Evolutionary conservation across 1,284 basidiomycete species (phyloP), one percentile per base, ranked within the genome.

Genomic region (Meripilus lineatus): DNA sequence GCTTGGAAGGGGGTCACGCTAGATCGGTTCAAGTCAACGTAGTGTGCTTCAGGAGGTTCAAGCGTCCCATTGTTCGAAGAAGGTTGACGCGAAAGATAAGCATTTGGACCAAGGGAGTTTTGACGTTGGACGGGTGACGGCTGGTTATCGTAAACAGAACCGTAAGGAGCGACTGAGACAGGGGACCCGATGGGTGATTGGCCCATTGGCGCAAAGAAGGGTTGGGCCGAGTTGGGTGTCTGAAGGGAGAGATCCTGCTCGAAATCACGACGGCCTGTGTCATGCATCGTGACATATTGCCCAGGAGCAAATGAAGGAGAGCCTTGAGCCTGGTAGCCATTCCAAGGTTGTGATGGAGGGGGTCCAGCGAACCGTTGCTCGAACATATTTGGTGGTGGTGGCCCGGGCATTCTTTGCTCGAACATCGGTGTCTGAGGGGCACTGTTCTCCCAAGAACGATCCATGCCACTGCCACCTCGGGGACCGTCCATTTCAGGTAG

Each of bases 1-100:
- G 79, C 83, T 57, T 87, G 84, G 71, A 72, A 84, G 0, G 84
- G 83, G 4, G 83, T 77, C 3, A 85, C 75, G 53, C 83, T 84
- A 13, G 79, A 78, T 28, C 84, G 72, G 56, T 62, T 67, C 32
- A 85, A 65, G 53, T 86, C 79, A 17, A 77, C 69, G 47, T 86
- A 84, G 47, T 79, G 72, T 8, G 65, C 56, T 20, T 64, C 59
- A 6, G 43, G 37, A 13, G 39, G 38, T 15, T 34, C 17, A 43
- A 21, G 25, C 21, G 33, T 28, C 40, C 30, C 34, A 40, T 41
- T 1, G 8, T n/a, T n/a, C 28, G n/a, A 10, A 28, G 59, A 60
- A 10, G 54, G 53, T 30, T 58, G 59, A 24, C 54, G 58, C 23
- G 50, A 52, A 38, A 57, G 22, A 33, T 43, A 46, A 11, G 39